Base-by-base conservation (phyloP, 1,284 basidiomycete species). In the Phellinidium pouzarii region DNA sequence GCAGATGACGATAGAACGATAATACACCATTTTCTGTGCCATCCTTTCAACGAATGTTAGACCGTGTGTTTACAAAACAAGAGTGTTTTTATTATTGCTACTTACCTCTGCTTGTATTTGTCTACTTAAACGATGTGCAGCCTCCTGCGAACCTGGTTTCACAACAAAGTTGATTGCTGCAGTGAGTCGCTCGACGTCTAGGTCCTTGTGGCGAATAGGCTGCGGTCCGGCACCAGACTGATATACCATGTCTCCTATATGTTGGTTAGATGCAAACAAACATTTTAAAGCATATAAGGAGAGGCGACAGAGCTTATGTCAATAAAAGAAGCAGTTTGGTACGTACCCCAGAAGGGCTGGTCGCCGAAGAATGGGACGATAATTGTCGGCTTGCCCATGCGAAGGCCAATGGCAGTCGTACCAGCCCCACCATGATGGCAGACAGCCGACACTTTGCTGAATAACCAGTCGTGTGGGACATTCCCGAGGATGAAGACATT, bases 351-450 rank as follows among this genome's bases (percentile, higher is more conserved):
- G 52, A 73, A 76, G 2, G 61, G 65, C 60, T 87, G 83, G 61
- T 87, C 84, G 0, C 83, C 84, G 62, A 86, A 86, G 68, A 82
- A 85, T 0, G 82, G 82, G 1, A 84, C 77, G 0, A 86, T 73
- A 6, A 84, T 76, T 0, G 82, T 85, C 0, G 83, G 82, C 8
- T 78, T 64, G 0, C 83, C 82, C 48, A 80, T 78, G 1, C 76
- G 68, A n/a, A 86, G 64, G 2, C 81, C 80, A 7, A 80, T 78
- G 0, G 82, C 79, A 2, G 80, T 79, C 0, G 82, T 85, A 0
- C 83, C 84, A 2, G 83, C 82, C 2, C 82, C 82, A 3, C 83
- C 84, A 59, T 86, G 83, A 61, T 86, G 83, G n/a, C 82, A 79
- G 0, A 85, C 82, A 0, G 81, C 81, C 17, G 76, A 66, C 0